phyloP scores from a whole-genome alignment of 177 flowering plant genomes.

The Vitis hybrid region DNA sequence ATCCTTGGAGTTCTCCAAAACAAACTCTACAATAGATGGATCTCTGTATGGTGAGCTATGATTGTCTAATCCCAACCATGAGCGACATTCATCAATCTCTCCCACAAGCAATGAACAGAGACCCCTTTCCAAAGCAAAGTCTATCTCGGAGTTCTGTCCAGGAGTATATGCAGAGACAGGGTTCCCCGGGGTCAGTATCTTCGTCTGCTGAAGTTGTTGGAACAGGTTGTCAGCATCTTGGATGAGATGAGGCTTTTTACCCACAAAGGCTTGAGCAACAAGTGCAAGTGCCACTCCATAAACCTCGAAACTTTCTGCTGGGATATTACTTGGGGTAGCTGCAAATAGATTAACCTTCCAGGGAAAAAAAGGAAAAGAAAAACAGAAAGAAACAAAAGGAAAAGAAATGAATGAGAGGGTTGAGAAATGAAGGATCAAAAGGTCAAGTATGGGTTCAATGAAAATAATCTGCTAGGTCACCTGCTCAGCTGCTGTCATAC shows the following conservation, averaged over 20 bases:
- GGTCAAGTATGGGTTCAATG: too few relatives aligned
- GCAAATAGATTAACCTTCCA: constrained; percentile 79
- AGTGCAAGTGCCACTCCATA: constrained; percentile 96
- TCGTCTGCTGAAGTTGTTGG: constrained; percentile 85
- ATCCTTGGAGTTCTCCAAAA: constrained; percentile 69
- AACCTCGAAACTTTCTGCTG: constrained; percentile 89
- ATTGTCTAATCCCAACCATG: constrained; percentile 88
- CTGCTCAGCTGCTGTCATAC: constrained; percentile 95
- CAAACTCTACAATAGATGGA: constrained; percentile 69
- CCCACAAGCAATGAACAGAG: constrained; percentile 94
- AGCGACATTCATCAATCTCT: constrained; percentile 82
- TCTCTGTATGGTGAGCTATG: constrained; percentile 73
- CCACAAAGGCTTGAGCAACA: constrained; percentile 81
- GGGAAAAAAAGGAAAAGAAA: background rate
- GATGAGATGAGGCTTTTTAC: constrained; percentile 85
- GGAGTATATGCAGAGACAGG: constrained; percentile 32
- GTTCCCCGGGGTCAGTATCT: constrained; percentile 40
- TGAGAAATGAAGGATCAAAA: too few relatives aligned
- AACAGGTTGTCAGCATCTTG: constrained; percentile 85
- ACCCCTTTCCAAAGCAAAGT: constrained; percentile 92
- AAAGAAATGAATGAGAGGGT: background rate
- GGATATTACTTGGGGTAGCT: constrained; percentile 84
- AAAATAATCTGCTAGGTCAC: constrained; percentile 22
- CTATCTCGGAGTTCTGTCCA: constrained; percentile 57
- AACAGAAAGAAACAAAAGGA: background rate